Evolutionary conservation across 192 early-diverging fungal genomes (phyloP), one percentile per base, ranked within the genome.

Genomic region (Martensiomyces pterosporus): DNA sequence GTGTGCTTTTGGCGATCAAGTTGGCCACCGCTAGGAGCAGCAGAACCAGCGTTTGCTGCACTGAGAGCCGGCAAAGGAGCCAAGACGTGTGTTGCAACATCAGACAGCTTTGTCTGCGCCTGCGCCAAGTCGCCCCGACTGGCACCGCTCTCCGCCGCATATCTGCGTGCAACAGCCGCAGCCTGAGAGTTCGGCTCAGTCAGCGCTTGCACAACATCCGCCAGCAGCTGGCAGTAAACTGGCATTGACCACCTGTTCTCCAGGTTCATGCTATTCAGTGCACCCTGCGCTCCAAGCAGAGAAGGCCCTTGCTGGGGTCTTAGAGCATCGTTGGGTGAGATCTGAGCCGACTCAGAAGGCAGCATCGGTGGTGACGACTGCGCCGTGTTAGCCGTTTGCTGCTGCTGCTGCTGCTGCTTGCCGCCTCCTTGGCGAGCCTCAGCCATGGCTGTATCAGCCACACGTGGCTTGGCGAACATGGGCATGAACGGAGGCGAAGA

Each of bases 171-270:
- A 19, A 52, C 64, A 9, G 48, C 40, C 9, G 70, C 70, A 1
- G 70, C 70, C 39, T 57, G 57, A 24, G 70, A 74, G n/a, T 56
- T 36, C 2, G 70, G 56, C 22, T 59, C 36, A 1, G 64, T 48
- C 32, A 74, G 10, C 16, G 70, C 70, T 23, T 74, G 64, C 26
- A 74, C 63, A n/a, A 74, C 55, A 41, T 74, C 70, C 2, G 70
- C 43, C 45, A 74, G 27, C 26, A 74, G 38, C 55, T 66, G 63
- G 45, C 70, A 67, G 47, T 74, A 74, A 8, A 52, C 64, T 0
- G 63, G 64, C 26, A 52, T 47, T 6, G 49, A 24, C 70, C 70
- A 74, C 26, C 70, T 49, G 1, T 47, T 38, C 7, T 42, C 50
- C 22, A 32, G 8, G 16, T 60, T 40, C 1, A 62, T 25, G 6